Percentiles rank a stretch among this genome's conserved stretches.
These are phyloP conservation scores for Aspergillus unguis DNA, from an alignment of 2,329 filamentous ascomycete genomes.

Conservation along the genomic window DNA sequence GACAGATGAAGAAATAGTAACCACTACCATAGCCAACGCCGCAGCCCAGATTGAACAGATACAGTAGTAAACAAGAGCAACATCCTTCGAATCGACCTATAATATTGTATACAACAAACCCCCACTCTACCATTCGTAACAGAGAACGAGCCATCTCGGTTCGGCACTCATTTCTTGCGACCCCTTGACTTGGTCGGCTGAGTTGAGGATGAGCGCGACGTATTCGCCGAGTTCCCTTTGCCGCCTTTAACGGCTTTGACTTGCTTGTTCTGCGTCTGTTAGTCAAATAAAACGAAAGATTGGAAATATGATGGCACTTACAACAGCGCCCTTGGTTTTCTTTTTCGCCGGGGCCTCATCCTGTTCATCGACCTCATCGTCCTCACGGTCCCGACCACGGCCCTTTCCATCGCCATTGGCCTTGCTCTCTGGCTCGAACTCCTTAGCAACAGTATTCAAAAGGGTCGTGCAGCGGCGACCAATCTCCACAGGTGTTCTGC, in stretches of 20 bases:
- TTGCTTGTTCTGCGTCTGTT: constrained; percentile 72
- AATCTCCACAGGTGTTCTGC: constrained; percentile 87
- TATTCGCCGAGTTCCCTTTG: constrained; percentile 71
- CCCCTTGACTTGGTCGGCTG: constrained; percentile 51
- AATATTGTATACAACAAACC: neutral
- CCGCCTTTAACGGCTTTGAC: constrained; percentile 79
- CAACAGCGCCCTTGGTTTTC: constrained; percentile 89
- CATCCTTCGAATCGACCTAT: constrained; percentile 6
- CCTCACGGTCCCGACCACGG: constrained; percentile 58
- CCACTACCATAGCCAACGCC: neutral
- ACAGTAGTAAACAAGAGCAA: neutral
- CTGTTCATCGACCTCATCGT: constrained; percentile 79
- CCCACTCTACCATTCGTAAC: neutral
- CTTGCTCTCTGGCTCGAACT: constrained; percentile 71
- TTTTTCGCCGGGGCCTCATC: constrained; percentile 88
- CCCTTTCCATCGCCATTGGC: constrained; percentile 68
- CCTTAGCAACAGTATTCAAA: constrained; percentile 88
- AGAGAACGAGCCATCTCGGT: constrained; percentile 11
- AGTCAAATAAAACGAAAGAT: neutral
- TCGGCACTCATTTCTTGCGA: constrained; percentile 45
- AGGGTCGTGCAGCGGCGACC: constrained; percentile 89
- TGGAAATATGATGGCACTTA: constrained; percentile 44
- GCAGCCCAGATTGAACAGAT: neutral
- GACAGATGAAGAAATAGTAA: too few relatives aligned
- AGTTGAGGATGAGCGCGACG: constrained; percentile 77